Conservation (phyloP, 2,329 filamentous ascomycete genomes). For the Fusarium duplospermum region DNA sequence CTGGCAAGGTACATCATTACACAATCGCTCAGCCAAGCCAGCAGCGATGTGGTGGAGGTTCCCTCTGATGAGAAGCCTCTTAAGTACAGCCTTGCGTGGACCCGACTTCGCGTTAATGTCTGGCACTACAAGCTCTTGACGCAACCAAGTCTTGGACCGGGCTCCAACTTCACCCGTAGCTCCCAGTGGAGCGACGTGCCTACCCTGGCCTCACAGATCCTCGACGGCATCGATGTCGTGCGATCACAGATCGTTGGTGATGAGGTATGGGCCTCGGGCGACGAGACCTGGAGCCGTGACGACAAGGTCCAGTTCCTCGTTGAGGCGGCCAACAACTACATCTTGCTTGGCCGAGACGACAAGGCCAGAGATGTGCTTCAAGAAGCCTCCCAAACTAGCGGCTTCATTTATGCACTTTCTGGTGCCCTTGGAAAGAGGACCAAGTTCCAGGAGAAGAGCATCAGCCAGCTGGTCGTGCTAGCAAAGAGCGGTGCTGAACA, state of each 20-base stretch:
- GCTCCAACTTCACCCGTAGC: constrained; percentile 66
- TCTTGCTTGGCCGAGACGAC: constrained; percentile 83
- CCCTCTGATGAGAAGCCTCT: constrained; percentile 52
- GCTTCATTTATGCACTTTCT: constrained; percentile 84
- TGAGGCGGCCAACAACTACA: constrained; percentile 85
- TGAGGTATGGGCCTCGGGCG: constrained; percentile 52
- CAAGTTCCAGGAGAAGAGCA: constrained; percentile 80
- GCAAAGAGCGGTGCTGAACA: constrained; percentile 73
- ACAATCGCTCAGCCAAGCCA: constrained; percentile 33
- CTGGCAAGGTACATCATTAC: constrained; percentile 70
- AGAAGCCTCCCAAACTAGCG: constrained; percentile 72
- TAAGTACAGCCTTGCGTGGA: constrained; percentile 66
- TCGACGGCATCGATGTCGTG: constrained; percentile 56
- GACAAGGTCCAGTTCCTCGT: constrained; percentile 78
- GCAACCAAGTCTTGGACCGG: constrained; percentile 65
- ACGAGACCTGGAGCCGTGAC: constrained; percentile 55
- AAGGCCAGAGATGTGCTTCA: constrained; percentile 79
- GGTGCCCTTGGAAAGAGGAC: constrained; percentile 89
- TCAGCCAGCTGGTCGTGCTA: constrained; percentile 90
- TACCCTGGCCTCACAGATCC: constrained; percentile 63
- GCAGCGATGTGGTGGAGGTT: constrained; percentile 41
- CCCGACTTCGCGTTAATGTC: constrained; percentile 77
- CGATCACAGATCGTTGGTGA: constrained; percentile 52
- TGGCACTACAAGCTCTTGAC: constrained; percentile 72
- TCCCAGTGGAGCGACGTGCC: constrained; percentile 71